These are phyloP conservation scores for Dothiorella sarmentorum DNA, from an alignment of 2,329 filamentous ascomycete genomes.

Conservation along the genomic window DNA sequence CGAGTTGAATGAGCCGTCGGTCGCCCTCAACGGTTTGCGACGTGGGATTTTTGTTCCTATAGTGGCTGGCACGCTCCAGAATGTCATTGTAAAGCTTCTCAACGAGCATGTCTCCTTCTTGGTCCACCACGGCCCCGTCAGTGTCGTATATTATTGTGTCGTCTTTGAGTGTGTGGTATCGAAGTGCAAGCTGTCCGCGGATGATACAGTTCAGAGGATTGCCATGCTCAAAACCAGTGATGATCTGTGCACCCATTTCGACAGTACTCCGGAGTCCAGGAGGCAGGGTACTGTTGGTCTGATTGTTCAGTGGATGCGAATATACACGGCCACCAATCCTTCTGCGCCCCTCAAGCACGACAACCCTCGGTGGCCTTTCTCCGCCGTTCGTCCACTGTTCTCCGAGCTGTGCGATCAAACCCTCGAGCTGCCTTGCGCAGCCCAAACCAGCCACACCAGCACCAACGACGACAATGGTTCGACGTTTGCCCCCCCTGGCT, in stretches of 20 bases:
- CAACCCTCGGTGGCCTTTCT: conserved; percentile 67
- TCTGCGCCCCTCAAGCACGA: conserved; percentile 81
- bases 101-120: conserved; percentile 68
- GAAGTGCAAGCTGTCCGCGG: conserved; percentile 81
- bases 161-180: conserved; percentile 76
- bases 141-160: conserved; percentile 86
- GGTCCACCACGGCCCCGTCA: conserved; percentile 73
- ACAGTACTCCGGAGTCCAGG: conserved; percentile 67
- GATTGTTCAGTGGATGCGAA: conserved; percentile 67
- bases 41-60: conserved; percentile 72
- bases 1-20: conserved; percentile 74
- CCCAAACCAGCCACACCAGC: conserved; percentile 93
- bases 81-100: conserved; percentile 95
- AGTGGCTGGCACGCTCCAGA: conserved; percentile 84
- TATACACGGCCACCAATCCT: conserved; percentile 91
- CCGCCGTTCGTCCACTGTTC: conserved; percentile 62
- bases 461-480: conserved; percentile 81
- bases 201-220: conserved; percentile 92
- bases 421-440: conserved; percentile 86
- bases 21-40: conserved; percentile 77
- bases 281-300: conserved; percentile 53
- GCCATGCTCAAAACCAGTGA: conserved; percentile 92
- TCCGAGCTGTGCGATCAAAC: conserved; percentile 76
- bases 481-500: conserved; percentile 52
- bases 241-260: conserved; percentile 97